Percentiles rank a stretch among this genome's conserved stretches.
These are phyloP conservation scores for Capillidium heterosporum DNA, from an alignment of 371 early-diverging fungal genomes.

Conservation along the genomic window DNA sequence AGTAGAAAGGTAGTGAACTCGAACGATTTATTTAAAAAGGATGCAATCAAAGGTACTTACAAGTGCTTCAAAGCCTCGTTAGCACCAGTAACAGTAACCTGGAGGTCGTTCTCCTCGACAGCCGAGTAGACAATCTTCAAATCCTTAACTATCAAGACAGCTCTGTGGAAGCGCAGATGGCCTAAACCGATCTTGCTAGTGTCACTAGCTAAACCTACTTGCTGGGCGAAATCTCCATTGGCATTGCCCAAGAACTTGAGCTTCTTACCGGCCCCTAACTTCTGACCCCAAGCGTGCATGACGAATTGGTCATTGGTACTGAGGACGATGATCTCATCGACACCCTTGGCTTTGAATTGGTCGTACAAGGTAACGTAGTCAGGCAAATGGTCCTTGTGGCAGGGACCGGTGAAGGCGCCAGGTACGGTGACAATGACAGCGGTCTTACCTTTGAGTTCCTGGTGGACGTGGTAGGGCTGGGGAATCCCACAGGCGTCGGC, in stretches of 20 bases:
- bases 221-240: constrained; percentile 32
- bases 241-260: constrained; percentile 51
- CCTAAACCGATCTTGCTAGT: constrained; percentile 16
- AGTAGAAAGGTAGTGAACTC: too few relatives aligned
- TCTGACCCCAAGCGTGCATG: constrained; percentile 58
- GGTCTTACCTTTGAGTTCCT: constrained; percentile 47
- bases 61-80: neutral
- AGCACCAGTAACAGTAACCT: neutral
- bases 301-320: constrained; percentile 42
- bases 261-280: constrained; percentile 25
- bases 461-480: constrained; percentile 11
- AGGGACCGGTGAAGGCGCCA: constrained; percentile 48
- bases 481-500: constrained; percentile 15
- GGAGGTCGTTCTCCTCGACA: constrained; percentile 33
- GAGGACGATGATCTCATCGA: constrained; percentile 39
- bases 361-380: constrained; percentile 21
- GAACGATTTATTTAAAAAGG: too few relatives aligned
- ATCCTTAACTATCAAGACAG: constrained; percentile 45
- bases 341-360: constrained; percentile 42
- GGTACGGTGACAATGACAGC: constrained; percentile 61
- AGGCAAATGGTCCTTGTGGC: constrained; percentile 54
- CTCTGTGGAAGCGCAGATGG: constrained; percentile 24
- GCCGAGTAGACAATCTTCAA: constrained; percentile 45
- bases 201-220: constrained; percentile 38
- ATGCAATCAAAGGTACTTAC: too few relatives aligned